Evolutionary conservation across 495 filamentous ascomycete genomes (phyloP), one percentile per base, ranked within the genome.

Genomic region (Hypoxylon fuscum): DNA sequence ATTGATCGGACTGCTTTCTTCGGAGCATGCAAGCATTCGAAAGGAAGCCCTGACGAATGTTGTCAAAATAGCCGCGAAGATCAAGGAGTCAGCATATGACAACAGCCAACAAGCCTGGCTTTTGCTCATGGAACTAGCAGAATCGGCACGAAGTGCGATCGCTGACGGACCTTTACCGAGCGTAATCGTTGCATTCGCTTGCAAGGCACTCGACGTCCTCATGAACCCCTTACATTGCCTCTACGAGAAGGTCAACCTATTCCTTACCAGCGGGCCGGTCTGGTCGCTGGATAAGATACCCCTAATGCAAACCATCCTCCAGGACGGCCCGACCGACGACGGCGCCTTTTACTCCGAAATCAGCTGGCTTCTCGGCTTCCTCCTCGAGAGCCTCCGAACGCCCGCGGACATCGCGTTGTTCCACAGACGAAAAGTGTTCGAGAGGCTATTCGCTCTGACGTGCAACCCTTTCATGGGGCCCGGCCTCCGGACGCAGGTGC

Each of bases 191-290:
- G 83, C 89, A 37, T 95, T 96, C 64, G 87, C 92, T 17, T 83
- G 88, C 31, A 84, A 83, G 54, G 86, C 85, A 12, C 76, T 93
- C 7, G 70, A 80, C 1, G 85, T 96, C 15, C 75, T 96, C 20
- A 79, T 77, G 1, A 87, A 94, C 58, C 94, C 95, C 7, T 77
- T 90, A 38, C 90, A 96, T 66, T 86, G 85, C 57, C 82, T 98
- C 32, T 98, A 97, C 67, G 82, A 85, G 23, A 96, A 96, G 68
- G 77, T 94, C 78, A 97, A 96, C 78, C 80, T 81, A 18, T 94
- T 94, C 71, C 83, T 98, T 40, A 87, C 89, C 34, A 85, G 85
- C 43, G 81, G 86, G 0, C 93, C 95, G 1, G 68, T 78, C 7
- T 96, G 94, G 90, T 81, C 86, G 20, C 59, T 89, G 14, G 82